Evolutionary conservation across 2,329 filamentous ascomycete genomes (phyloP).

Genomic region (Rhynchosporium agropyri): DNA sequence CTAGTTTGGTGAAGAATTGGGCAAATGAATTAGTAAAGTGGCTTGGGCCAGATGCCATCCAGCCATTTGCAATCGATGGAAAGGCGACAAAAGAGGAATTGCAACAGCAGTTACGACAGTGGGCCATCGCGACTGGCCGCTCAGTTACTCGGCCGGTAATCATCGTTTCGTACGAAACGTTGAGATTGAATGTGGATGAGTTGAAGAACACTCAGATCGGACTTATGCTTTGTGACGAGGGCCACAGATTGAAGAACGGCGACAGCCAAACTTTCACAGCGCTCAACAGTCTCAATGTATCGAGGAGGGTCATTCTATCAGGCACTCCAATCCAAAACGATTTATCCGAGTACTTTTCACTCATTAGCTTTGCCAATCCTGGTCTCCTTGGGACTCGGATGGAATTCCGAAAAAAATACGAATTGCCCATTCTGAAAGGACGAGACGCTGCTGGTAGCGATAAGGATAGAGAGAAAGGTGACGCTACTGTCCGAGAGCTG

Average conservation of each 20-base stretch:
- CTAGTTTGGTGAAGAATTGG: conserved; percentile 96
- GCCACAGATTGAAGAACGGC: conserved; percentile 93
- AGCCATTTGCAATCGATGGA: conserved; percentile 93
- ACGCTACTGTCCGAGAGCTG: conserved; percentile 80
- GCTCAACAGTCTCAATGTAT: conserved; percentile 86
- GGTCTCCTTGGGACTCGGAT: conserved; percentile 83
- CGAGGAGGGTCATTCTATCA: conserved; percentile 88
- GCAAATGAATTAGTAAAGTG: conserved; percentile 96
- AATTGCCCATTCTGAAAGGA: conserved; percentile 87
- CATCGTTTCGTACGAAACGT: conserved; percentile 96
- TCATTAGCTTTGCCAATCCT: conserved; percentile 96
- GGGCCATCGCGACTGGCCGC: conserved; percentile 90
- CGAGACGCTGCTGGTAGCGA: conserved; percentile 90
- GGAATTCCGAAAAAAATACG: conserved; percentile 93
- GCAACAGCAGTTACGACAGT: conserved; percentile 86
- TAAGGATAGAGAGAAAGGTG: conserved; percentile 77
- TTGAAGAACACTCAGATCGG: conserved; percentile 89
- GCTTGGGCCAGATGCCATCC: conserved; percentile 89
- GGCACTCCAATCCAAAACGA: conserved; percentile 99
- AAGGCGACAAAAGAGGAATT: conserved; percentile 95
- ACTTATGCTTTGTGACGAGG: conserved; percentile 92
- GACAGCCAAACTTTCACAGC: conserved; percentile 95
- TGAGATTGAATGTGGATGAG: conserved; percentile 88
- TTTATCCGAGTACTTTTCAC: conserved; percentile 93
- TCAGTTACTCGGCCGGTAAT: conserved; percentile 88